Conservation (phyloP, 2,329 filamentous ascomycete genomes). For the Penicillium sp. region DNA sequence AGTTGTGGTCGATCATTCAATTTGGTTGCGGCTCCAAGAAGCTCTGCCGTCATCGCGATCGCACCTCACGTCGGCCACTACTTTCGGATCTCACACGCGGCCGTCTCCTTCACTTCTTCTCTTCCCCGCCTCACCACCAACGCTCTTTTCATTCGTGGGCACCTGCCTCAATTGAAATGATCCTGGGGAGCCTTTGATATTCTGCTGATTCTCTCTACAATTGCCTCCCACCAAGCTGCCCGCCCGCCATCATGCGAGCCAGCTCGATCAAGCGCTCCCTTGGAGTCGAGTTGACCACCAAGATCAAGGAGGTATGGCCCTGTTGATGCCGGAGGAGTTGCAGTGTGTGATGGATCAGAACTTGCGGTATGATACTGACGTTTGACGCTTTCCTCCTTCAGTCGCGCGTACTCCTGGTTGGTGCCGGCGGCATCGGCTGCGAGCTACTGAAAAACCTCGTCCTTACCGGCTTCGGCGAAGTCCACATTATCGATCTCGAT, state of each 20-base stretch:
- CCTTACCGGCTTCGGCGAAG: conserved; percentile 85
- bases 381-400: conserved; percentile 45
- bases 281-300: conserved; percentile 40
- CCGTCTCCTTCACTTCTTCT: neutral
- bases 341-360: conserved; percentile 1
- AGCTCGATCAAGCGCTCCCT: conserved; percentile 48
- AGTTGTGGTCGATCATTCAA: conserved; percentile 1
- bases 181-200: neutral
- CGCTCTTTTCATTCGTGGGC: neutral
- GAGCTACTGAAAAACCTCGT: conserved; percentile 97
- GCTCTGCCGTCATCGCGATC: conserved; percentile 26
- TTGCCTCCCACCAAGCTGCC: neutral
- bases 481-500: conserved; percentile 94
- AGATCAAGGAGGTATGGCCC: conserved; percentile 43
- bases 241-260: conserved; percentile 40
- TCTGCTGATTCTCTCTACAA: conserved; percentile 8
- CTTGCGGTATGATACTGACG: conserved; percentile 11
- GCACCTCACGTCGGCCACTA: conserved; percentile 18
- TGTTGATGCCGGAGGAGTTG: conserved; percentile 5
- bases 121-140: conserved; percentile 4
- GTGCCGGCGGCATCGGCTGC: conserved; percentile 95
- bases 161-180: neutral
- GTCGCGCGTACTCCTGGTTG: conserved; percentile 89
- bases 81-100: conserved; percentile 17
- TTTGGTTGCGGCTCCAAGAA: conserved; percentile 14